Conservation (phyloP, 78 protist species). For the Bodo saltans region DNA sequence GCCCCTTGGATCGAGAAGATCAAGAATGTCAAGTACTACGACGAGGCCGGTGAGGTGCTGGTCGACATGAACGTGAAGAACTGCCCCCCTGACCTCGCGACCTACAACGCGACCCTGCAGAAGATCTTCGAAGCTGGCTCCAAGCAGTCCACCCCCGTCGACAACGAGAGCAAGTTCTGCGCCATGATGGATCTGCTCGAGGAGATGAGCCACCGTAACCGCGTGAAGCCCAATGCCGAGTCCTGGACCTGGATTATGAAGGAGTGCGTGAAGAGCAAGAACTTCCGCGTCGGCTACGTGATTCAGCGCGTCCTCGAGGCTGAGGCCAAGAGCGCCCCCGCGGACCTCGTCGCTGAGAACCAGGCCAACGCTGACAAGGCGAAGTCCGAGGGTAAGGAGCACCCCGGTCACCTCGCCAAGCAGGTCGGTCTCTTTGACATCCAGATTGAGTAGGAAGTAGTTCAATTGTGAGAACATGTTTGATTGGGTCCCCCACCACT, state of each 20-base stretch:
- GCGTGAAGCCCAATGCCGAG: not conserved
- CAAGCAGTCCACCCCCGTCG: not conserved
- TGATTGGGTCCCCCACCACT: too few species aligned
- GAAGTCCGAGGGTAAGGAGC: constrained; percentile 10
- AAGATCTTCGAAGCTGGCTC: not conserved
- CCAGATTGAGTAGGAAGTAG: not conserved
- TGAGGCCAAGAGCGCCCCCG: too few species aligned
- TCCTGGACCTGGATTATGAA: not conserved
- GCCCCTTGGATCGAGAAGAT: not conserved
- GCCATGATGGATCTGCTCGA: constrained; percentile 21
- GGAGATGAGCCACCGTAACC: constrained; percentile 11
- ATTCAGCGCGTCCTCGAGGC: too few species aligned
- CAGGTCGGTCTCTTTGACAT: constrained; percentile 7
- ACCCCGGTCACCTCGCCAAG: constrained; percentile 3
- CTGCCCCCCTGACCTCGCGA: constrained; percentile 17
- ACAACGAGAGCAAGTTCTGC: constrained; percentile 8
- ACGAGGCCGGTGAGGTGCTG: constrained; percentile 23
- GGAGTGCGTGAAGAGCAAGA: not conserved
- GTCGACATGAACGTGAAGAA: constrained; percentile 7
- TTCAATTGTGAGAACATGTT: too few species aligned
- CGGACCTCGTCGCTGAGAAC: constrained; percentile 1
- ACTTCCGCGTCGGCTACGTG: constrained; percentile 15
- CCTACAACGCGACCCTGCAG: constrained; percentile 7
- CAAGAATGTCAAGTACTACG: not conserved
- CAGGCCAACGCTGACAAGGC: not conserved